A percentile compares a stretch with the other conserved stretches of the same genome.
Evolutionary conservation across 208 protist species (phyloP).

Genomic region (Crithidia mellificae): DNA sequence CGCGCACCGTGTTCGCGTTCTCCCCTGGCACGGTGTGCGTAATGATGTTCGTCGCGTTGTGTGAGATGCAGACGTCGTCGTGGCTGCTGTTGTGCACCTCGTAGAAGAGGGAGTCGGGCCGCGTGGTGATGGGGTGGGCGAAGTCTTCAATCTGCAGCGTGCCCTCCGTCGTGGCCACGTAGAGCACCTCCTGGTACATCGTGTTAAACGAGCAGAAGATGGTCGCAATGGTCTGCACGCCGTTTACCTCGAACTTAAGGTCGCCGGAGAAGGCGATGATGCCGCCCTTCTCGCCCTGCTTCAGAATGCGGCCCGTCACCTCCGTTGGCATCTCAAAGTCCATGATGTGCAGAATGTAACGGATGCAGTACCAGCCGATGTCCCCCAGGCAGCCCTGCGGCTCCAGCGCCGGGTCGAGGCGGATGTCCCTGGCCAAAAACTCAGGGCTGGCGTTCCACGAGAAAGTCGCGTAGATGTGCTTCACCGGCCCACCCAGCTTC

Average conservation of each 20-base stretch:
- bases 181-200: slow-evolving; percentile 34
- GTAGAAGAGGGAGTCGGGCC: slow-evolving; percentile 28
- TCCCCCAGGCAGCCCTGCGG: slow-evolving; percentile 64
- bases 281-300: slow-evolving; percentile 40
- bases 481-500: slow-evolving; percentile 33
- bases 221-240: slow-evolving; percentile 32
- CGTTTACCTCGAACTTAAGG: slow-evolving; percentile 39
- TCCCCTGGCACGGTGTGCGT: slow-evolving; percentile 25
- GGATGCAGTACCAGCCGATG: slow-evolving; percentile 63
- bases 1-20: slow-evolving; percentile 33
- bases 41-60: slow-evolving; percentile 8
- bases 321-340: slow-evolving; percentile 41
- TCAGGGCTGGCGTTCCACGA: slow-evolving; percentile 31
- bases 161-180: slow-evolving; percentile 47
- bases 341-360: slow-evolving; percentile 58
- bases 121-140: slow-evolving; percentile 21
- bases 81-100: slow-evolving; percentile 44
- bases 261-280: slow-evolving; percentile 60
- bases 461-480: slow-evolving; percentile 40
- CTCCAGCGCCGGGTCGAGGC: slow-evolving; percentile 43
- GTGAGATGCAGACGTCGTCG: slow-evolving; percentile 22
- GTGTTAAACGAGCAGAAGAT: slow-evolving; percentile 64
- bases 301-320: slow-evolving; percentile 50
- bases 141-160: slow-evolving; percentile 49
- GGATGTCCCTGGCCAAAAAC: slow-evolving; percentile 41